phyloP scores from a whole-genome alignment of 352 stramenopile genomes.

The Phytophthora melonis region DNA sequence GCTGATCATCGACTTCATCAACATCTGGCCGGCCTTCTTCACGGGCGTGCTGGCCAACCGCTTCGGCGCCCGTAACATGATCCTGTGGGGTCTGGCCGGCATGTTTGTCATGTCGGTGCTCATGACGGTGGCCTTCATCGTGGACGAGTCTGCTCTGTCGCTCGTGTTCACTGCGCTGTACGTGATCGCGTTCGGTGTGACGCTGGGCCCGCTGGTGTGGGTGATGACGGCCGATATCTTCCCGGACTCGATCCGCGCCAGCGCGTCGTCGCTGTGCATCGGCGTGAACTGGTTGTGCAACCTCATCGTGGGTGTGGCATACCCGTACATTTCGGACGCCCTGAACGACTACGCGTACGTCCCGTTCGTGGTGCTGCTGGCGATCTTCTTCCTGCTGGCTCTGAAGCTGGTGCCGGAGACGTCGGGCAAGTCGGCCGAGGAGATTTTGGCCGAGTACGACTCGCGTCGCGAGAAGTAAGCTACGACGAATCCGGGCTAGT shows the following conservation, averaged over 20 bases:
- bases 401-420: slow-evolving; percentile 55
- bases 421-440: slow-evolving; percentile 52
- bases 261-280: slow-evolving; percentile 39
- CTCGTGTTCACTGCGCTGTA: slow-evolving; percentile 29
- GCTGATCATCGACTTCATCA: no score
- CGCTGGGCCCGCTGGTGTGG: no score
- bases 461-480: slow-evolving; percentile 35
- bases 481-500: neutral
- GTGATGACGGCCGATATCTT: no score
- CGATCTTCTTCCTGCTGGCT: slow-evolving; percentile 47
- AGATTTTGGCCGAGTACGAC: slow-evolving; percentile 57
- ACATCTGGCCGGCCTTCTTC: no score
- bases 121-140: slow-evolving; percentile 10
- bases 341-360: slow-evolving; percentile 48
- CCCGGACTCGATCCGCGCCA: slow-evolving; percentile 31
- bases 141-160: slow-evolving; percentile 27
- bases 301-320: slow-evolving; percentile 56
- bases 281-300: slow-evolving; percentile 59
- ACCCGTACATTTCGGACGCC: slow-evolving; percentile 54
- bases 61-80: no score
- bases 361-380: slow-evolving; percentile 51
- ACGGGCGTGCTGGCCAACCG: no score
- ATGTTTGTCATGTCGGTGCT: no score
- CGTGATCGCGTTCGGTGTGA: no score
- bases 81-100: no score